Conservation (phyloP, 2,329 filamentous ascomycete genomes). For the Epichloe bromicola region DNA sequence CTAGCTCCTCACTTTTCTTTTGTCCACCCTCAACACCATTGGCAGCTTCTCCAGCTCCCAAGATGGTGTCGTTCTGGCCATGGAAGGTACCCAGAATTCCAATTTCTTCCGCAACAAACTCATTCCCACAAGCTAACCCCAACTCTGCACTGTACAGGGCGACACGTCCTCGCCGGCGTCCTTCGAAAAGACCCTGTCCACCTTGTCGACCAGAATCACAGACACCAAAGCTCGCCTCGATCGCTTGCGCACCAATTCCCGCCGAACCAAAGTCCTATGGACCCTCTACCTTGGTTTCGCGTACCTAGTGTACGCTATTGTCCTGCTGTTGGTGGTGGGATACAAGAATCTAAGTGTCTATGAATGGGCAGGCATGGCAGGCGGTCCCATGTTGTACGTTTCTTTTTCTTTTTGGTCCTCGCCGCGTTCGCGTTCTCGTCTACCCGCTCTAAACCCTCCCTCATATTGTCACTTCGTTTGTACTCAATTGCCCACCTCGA, state of each 20-base stretch:
- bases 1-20: not conserved
- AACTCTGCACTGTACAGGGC: conserved; percentile 35
- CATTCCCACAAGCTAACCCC: conserved; percentile 3
- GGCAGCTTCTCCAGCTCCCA: not conserved
- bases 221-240: conserved; percentile 63
- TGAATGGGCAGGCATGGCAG: conserved; percentile 69
- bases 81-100: conserved; percentile 8
- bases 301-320: conserved; percentile 75
- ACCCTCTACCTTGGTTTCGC: conserved; percentile 84
- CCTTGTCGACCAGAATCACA: conserved; percentile 71
- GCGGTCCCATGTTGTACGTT: conserved; percentile 65
- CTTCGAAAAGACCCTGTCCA: conserved; percentile 83
- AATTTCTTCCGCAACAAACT: not conserved
- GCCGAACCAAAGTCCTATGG: conserved; percentile 72
- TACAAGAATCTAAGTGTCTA: conserved; percentile 61
- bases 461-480: too few relatives aligned
- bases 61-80: conserved; percentile 12
- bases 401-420: conserved; percentile 1
- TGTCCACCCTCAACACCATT: not conserved
- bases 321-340: conserved; percentile 74
- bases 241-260: conserved; percentile 53
- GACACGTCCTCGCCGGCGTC: conserved; percentile 72
- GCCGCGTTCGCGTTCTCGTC: not conserved
- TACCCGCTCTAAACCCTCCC: too few relatives aligned
- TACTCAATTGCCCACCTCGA: too few relatives aligned